Evolutionary conservation across 2,329 filamentous ascomycete species (phyloP).

Genomic region (Aureobasidium leucospermi): DNA sequence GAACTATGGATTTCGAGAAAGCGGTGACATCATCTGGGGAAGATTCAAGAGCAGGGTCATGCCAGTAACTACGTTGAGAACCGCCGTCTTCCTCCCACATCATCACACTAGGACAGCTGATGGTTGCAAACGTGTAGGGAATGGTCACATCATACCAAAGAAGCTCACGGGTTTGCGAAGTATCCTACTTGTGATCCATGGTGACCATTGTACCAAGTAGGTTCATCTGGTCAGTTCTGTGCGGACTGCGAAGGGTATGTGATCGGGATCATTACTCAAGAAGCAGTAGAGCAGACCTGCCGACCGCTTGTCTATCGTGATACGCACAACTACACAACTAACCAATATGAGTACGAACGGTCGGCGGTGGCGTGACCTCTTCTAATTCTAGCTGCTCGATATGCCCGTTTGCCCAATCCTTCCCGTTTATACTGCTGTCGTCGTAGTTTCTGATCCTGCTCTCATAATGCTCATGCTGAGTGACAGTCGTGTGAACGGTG

Average conservation of each 20-base stretch:
- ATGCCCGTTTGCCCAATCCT: background rate
- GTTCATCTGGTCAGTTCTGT: too few relatives aligned
- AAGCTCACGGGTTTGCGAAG: too few relatives aligned
- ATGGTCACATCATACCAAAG: too few relatives aligned
- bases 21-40: background rate
- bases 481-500: conserved; percentile 5
- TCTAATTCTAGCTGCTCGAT: conserved; percentile 1
- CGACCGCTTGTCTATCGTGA: too few relatives aligned
- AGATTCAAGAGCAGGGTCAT: background rate
- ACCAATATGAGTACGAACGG: background rate
- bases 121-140: too few relatives aligned
- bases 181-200: too few relatives aligned
- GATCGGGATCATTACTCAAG: too few relatives aligned
- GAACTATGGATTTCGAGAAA: background rate
- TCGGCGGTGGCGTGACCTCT: conserved; percentile 5
- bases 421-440: background rate
- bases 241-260: too few relatives aligned
- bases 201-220: too few relatives aligned
- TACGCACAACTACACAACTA: background rate
- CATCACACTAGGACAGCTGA: too few relatives aligned
- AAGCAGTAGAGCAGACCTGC: too few relatives aligned
- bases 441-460: background rate
- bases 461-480: conserved; percentile 2
- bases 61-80: background rate
- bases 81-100: too few relatives aligned